Conservation (phyloP, 495 filamentous ascomycete species). For the Echria macrotheca region DNA sequence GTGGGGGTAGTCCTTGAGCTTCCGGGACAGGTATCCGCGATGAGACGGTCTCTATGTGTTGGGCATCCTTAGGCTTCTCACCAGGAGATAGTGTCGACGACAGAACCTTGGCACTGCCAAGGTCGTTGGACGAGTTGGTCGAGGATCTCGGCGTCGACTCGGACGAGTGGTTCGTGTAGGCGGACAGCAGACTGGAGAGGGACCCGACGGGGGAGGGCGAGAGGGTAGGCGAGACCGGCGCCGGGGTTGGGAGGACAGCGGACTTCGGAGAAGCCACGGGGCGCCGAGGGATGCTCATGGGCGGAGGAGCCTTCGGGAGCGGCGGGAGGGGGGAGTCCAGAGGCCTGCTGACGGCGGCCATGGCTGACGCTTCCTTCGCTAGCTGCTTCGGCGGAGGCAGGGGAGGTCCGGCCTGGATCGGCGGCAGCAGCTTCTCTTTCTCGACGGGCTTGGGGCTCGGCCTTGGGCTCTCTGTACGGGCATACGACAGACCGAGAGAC, state of each 20-base stretch:
- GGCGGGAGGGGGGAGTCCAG: slow-evolving; percentile 27
- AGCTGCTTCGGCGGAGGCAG: slow-evolving; percentile 19
- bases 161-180: slow-evolving; percentile 38
- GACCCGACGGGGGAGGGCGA: slow-evolving; percentile 29
- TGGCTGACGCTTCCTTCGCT: slow-evolving; percentile 11
- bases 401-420: slow-evolving; percentile 13
- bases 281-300: slow-evolving; percentile 26
- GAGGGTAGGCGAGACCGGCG: slow-evolving; percentile 10
- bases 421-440: slow-evolving; percentile 16
- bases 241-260: slow-evolving; percentile 7
- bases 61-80: too few species aligned
- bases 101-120: too few species aligned
- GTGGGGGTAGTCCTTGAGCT: slow-evolving; percentile 28
- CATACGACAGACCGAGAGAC: slow-evolving; percentile 1
- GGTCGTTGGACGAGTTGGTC: slow-evolving; percentile 16
- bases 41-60: too few species aligned
- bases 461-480: neutral
- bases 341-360: slow-evolving; percentile 18
- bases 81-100: too few species aligned
- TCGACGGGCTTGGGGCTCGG: neutral
- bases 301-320: slow-evolving; percentile 16
- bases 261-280: slow-evolving; percentile 21
- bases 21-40: too few species aligned
- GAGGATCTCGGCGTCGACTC: slow-evolving; percentile 32
- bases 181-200: slow-evolving; percentile 42